Evolutionary conservation across 805 yeast species (phyloP), one percentile per base, ranked within the genome.

Genomic region (Pichia ethanolica): DNA sequence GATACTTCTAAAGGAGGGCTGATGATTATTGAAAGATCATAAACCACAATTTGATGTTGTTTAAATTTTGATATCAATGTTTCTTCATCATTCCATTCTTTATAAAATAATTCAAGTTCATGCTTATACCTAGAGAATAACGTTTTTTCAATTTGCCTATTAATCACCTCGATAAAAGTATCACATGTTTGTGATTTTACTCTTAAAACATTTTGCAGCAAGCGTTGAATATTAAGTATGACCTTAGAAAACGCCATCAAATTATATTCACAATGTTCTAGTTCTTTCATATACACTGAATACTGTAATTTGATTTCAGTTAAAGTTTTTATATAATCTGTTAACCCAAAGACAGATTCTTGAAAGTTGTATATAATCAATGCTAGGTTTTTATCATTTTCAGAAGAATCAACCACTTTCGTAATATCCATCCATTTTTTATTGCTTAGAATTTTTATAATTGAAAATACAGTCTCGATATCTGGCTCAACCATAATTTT

Each of bases 341-440:
- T 9, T 11, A 32, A 9, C 34, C 11, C 34, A 32, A 14, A 4
- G 39, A 37, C 9, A 37, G 39, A 37, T 37, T n/a, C 20, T 20
- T 20, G 20, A 20, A 20, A 20, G 20, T 20, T 20, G 20, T 30
- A 6, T 30, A 30, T 30, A 3, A 30, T 30, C 20, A 20, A 20
- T 20, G 20, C 20, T 20, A 20, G 20, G 5, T 12, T 25, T 14
- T 53, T 44, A 33, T 53, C 56, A 7, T 65, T 57, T 6, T 63
- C 65, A 32, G 69, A 64, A 30, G 79, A 59, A 44, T 81, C 86
- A 37, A 71, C 64, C 1, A 79, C 78, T 51, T 72, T 73, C 0
- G 72, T 63, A 10, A 83, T 58, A 11, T 71, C 66, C 0, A 67
- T 72, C 95, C 95, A 86, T 8, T 70, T 46, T 10, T 30, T 27